Conservation (phyloP, 208 protist genomes). For the Porcisia hertigi region DNA sequence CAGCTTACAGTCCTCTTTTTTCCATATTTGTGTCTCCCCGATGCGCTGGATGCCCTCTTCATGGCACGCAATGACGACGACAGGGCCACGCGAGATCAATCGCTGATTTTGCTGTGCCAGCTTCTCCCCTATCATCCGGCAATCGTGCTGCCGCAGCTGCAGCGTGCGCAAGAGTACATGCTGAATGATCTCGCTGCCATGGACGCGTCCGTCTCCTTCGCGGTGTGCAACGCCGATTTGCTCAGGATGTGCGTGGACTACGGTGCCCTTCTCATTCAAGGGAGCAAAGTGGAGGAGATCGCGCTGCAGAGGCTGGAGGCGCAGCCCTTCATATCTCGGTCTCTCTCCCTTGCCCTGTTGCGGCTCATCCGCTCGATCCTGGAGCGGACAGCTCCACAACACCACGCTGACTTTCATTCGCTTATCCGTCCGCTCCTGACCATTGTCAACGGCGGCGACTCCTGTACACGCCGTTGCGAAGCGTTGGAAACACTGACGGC, state of each 20-base stretch:
- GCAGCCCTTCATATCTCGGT: conserved; percentile 77
- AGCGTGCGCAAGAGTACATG: conserved; percentile 80
- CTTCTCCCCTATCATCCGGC: conserved; percentile 68
- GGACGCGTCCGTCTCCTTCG: conserved; percentile 75
- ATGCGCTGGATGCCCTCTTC: conserved; percentile 83
- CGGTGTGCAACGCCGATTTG: conserved; percentile 62
- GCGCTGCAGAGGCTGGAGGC: conserved; percentile 61
- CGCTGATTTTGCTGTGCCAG: conserved; percentile 79
- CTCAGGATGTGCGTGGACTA: conserved; percentile 75
- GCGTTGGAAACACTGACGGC: conserved; percentile 79
- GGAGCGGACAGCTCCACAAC: conserved; percentile 57
- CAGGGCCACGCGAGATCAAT: conserved; percentile 47
- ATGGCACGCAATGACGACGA: conserved; percentile 83
- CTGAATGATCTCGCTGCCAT: conserved; percentile 78
- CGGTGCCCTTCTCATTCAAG: conserved; percentile 64
- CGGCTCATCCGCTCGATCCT: conserved; percentile 73
- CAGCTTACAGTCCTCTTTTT: conserved; percentile 66
- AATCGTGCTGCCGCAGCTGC: conserved; percentile 71
- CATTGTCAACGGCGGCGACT: conserved; percentile 78
- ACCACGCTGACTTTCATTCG: conserved; percentile 56
- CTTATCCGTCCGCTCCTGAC: conserved; percentile 61
- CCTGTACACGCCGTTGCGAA: conserved; percentile 56
- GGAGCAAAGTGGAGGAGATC: conserved; percentile 61
- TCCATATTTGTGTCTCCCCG: conserved; percentile 73
- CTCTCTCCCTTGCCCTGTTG: conserved; percentile 70